These are phyloP conservation scores for Leccinum incarnatum DNA, from an alignment of 768 basidiomycete species.

Conservation along the genomic window DNA sequence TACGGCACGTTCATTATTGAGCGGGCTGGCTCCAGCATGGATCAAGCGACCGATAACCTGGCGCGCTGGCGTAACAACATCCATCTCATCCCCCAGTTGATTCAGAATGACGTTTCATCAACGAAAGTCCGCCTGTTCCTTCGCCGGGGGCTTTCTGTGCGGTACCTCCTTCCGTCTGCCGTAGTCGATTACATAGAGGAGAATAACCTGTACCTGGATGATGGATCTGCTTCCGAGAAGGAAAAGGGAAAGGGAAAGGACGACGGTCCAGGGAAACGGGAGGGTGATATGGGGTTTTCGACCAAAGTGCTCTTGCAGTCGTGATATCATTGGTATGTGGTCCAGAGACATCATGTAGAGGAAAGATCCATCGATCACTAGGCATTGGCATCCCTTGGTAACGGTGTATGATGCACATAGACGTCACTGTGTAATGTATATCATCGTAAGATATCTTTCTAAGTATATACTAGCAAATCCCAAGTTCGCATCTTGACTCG, in stretches of 20 bases:
- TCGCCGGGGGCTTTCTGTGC: conserved; percentile 74
- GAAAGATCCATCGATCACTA: background rate
- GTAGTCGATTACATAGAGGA: conserved; percentile 95
- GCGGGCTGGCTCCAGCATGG: conserved; percentile 90
- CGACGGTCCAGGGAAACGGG: conserved; percentile 26
- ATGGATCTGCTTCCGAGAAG: conserved; percentile 37
- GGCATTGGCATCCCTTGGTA: background rate
- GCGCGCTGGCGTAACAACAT: conserved; percentile 82
- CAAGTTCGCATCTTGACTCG: too few relatives aligned
- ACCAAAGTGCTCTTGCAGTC: conserved; percentile 11
- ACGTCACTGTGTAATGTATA: background rate
- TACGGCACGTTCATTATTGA: conserved; percentile 96
- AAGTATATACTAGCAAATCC: background rate
- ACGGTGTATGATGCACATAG: conserved; percentile 3
- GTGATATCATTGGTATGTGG: background rate
- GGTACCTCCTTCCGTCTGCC: conserved; percentile 86
- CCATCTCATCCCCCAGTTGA: conserved; percentile 88
- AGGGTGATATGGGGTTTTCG: conserved; percentile 16
- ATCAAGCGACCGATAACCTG: conserved; percentile 72
- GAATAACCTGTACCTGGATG: conserved; percentile 73
- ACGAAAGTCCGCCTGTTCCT: conserved; percentile 88
- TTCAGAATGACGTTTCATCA: conserved; percentile 96
- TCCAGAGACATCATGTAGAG: background rate
- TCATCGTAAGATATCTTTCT: background rate
- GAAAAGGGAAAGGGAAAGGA: conserved; percentile 41